Conservation (phyloP, 1,284 basidiomycete species). For the Cutaneotrichosporon sp. region DNA sequence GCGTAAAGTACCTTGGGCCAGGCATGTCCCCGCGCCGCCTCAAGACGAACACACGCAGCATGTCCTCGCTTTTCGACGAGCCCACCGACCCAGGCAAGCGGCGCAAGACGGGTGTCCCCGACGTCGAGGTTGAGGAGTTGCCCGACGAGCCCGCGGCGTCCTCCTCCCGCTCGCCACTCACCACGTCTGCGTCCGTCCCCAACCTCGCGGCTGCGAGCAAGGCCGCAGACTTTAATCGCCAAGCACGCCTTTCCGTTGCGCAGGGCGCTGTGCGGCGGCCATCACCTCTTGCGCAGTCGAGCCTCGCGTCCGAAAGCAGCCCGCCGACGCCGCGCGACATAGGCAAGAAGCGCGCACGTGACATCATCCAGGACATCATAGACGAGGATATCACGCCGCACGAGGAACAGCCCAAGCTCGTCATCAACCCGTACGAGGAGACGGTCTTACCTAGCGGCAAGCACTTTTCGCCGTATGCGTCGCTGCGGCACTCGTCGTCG, state of each 20-base stretch:
- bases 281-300: slow-evolving; percentile 19
- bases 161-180: too few relatives aligned
- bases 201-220: slow-evolving; percentile 5
- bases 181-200: neutral
- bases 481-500: slow-evolving; percentile 9
- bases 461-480: slow-evolving; percentile 2
- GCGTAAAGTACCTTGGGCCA: slow-evolving; percentile 33
- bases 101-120: slow-evolving; percentile 11
- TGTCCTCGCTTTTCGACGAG: slow-evolving; percentile 16
- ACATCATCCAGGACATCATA: slow-evolving; percentile 37
- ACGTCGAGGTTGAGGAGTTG: slow-evolving; percentile 8
- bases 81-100: slow-evolving; percentile 19
- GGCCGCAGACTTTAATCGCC: slow-evolving; percentile 11
- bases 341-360: slow-evolving; percentile 33
- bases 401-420: slow-evolving; percentile 21
- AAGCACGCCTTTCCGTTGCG: neutral
- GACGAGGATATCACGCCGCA: slow-evolving; percentile 30
- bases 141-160: neutral
- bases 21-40: slow-evolving; percentile 34
- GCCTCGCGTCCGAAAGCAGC: neutral
- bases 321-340: slow-evolving; percentile 9
- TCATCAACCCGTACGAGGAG: slow-evolving; percentile 41
- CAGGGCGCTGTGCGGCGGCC: slow-evolving; percentile 9
- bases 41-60: slow-evolving; percentile 3
- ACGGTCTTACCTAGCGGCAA: slow-evolving; percentile 6